Evolutionary conservation across 495 filamentous ascomycete genomes (phyloP), one percentile per base, ranked within the genome.

Genomic region (Penicillium nucicola): DNA sequence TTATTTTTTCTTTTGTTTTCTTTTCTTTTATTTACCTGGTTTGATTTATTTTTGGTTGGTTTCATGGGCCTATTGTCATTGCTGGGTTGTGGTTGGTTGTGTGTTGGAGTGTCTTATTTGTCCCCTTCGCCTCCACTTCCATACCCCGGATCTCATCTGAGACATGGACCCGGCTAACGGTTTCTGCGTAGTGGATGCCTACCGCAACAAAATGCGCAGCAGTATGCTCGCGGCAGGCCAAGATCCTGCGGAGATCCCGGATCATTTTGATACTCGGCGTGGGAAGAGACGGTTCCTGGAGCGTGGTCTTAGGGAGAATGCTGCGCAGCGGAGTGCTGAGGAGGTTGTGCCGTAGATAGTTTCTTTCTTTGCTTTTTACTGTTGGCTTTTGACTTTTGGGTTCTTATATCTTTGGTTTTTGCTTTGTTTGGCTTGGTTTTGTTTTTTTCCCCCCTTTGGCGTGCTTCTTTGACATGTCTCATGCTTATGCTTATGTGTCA

Each of bases 181-280:
- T 14, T 48, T 41, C 28, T 3, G 15, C 51, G n/a, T 58, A 97
- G 92, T 98, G 65, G 93, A 98, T 59, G 88, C 86, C 47, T 97
- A 97, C 66, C 82, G 93, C 30, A 95, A 90, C 62, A 98, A 97
- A 74, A 95, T 92, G 73, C 79, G 85, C 45, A 86, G 77, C 50
- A 86, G 85, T 36, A 90, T 93, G 76, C 76, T 91, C 43, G 80
- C 76, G 12, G 77, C 81, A 10, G 87, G 87, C 34, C 83, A 91
- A 54, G 88, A 92, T 40, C 77, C 87, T 23, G 69, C 74, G 20
- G 77, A 78, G 18, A 80, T 87, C 23, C 86, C 89, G 18, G 84
- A 87, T 28, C 90, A 96, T 69, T 92, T 92, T 62, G 90, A 97
- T 67, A 96, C 90, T 1, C 79, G 92, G 32, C 80, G 85, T 31